Percentiles rank a stretch among this genome's conserved stretches.
Conservation (phyloP, 1,139 yeast genomes). For the Blastobotrys apis region DNA sequence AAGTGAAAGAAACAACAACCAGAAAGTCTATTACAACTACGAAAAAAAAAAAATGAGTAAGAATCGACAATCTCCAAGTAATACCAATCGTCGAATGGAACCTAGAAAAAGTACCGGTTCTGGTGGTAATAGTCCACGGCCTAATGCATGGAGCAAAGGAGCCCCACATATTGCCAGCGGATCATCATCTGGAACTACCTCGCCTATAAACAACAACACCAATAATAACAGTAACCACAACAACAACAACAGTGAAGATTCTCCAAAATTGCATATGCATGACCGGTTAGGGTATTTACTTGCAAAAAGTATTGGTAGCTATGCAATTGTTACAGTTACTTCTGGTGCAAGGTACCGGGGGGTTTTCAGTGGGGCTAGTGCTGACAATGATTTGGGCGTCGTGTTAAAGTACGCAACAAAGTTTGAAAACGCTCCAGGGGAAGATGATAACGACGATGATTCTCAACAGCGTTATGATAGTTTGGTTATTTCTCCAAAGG, state of each 20-base stretch:
- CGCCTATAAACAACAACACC: too few species aligned
- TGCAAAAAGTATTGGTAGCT: constrained; percentile 54
- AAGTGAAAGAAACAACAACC: too few species aligned
- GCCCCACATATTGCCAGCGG: constrained; percentile 8
- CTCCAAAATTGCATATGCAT: constrained; percentile 35
- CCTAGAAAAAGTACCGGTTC: too few species aligned
- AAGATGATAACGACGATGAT: constrained; percentile 35
- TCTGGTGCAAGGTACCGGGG: constrained; percentile 63
- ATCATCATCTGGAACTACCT: not conserved
- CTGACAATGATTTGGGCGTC: constrained; percentile 46
- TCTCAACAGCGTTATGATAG: constrained; percentile 42
- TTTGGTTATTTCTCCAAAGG: constrained; percentile 53
- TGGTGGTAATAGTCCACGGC: not conserved
- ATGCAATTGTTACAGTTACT: constrained; percentile 53
- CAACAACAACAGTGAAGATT: constrained; percentile 4
- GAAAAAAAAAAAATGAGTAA: constrained; percentile 1
- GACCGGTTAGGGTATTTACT: constrained; percentile 50
- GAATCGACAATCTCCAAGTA: constrained; percentile 4
- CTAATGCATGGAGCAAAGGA: constrained; percentile 14
- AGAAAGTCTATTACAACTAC: not conserved
- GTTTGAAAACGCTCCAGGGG: constrained; percentile 38
- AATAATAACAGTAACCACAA: too few species aligned
- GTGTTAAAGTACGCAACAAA: constrained; percentile 51
- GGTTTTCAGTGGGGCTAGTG: constrained; percentile 46
- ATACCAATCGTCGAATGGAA: too few species aligned